Evolutionary conservation across 352 stramenopile species (phyloP), one percentile per base, ranked within the genome.

Genomic region (Globisporangium rhizosaccharum): DNA sequence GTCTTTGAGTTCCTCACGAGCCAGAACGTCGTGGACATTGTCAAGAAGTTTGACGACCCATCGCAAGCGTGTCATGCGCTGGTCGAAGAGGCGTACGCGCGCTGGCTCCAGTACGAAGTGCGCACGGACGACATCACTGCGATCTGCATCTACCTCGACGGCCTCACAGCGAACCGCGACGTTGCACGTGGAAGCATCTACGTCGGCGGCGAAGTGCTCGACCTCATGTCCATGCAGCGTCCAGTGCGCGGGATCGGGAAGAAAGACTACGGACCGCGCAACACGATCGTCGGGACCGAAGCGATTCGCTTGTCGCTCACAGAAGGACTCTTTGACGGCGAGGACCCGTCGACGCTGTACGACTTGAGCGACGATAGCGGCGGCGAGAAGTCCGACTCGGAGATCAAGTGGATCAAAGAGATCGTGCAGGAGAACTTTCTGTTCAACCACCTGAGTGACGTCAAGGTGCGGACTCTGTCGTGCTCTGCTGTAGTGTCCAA

Each of bases 1-100:
- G 88, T 98, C 8, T 98, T 97, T 67, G 93, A 98, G 68, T 98
- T 98, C 63, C 73, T 98, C 14, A 98, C 91, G 14, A 97, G 92
- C 68, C 91, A 98, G 67, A 83, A 93, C 47, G 90, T 98, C 20
- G 85, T 98, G 30, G 89, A 98, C 62, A 96, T 98, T 48, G 73
- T 92, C 37, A 85, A 87, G 61, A 73, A 82, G 61, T 95, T 82
- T 58, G 76, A 89, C 26, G 82, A 97, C 59, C 90, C 90, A 7
- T 76, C 93, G 0, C 76, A 97, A 56, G 95, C 95, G 4, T 97
- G 88, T 49, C 85, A 93, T 52, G 73, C 73, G 25, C 67, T 98
- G 5, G 88, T 97, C 0, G 85, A 96, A 55, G 91, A 96, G 66
- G 86, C 90, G 2, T 98, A 98, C 77, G 88, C 94, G 33, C 77